Conservation (phyloP, 306 rosid genomes). For the Hippophae tibetana region DNA sequence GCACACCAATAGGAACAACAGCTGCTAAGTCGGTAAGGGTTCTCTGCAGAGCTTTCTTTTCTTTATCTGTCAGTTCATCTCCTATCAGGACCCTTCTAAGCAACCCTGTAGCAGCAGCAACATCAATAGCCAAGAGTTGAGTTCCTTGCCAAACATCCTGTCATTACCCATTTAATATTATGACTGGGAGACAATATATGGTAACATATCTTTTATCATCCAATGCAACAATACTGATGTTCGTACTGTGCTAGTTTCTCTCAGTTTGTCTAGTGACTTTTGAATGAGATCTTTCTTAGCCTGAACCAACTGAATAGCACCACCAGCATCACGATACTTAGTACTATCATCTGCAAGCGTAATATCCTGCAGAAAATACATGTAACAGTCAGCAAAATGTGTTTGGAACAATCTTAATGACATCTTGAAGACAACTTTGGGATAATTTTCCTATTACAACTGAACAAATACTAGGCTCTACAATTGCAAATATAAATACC, state of each 20-base stretch:
- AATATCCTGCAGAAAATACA: conserved; percentile 35
- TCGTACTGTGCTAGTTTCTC: conserved; percentile 76
- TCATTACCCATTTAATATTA: conserved; percentile 10
- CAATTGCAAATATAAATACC: neutral
- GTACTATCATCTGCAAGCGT: conserved; percentile 39
- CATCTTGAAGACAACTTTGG: neutral
- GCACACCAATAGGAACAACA: conserved; percentile 83
- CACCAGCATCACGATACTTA: conserved; percentile 24
- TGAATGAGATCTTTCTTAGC: conserved; percentile 61
- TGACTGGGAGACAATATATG: neutral
- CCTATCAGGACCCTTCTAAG: conserved; percentile 67
- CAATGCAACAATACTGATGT: conserved; percentile 10
- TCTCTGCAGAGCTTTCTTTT: conserved; percentile 69
- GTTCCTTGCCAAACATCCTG: conserved; percentile 99
- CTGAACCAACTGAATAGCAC: conserved; percentile 37
- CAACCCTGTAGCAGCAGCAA: conserved; percentile 64
- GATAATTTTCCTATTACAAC: neutral
- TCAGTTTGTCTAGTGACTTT: conserved; percentile 63
- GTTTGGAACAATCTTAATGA: neutral
- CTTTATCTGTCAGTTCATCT: conserved; percentile 86
- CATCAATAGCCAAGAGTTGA: conserved; percentile 82
- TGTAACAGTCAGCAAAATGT: neutral
- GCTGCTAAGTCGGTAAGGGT: conserved; percentile 92
- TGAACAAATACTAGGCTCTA: neutral
- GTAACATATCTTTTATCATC: conserved; percentile 13